phyloP scores from a whole-genome alignment of 176 grass and related monocot species.

The Poa annua region DNA sequence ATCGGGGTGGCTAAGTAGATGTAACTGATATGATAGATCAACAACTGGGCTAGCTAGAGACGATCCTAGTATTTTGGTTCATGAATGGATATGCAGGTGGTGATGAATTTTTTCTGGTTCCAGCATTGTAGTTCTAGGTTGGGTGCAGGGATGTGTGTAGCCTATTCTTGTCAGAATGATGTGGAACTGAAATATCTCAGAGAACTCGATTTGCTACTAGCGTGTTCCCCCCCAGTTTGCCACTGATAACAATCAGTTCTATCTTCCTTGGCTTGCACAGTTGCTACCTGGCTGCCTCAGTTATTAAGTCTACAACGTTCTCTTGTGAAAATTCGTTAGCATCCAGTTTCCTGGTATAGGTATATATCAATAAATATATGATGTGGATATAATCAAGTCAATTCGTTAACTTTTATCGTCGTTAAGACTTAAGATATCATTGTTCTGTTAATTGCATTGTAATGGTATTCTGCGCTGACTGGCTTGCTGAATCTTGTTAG shows the following conservation, averaged over 20 bases:
- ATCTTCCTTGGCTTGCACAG: neutral
- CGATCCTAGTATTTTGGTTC: neutral
- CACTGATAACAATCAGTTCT: neutral
- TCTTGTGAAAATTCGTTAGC: neutral
- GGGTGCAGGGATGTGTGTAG: neutral
- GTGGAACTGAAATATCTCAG: neutral
- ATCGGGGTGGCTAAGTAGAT: neutral
- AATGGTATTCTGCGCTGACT: neutral
- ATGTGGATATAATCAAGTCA: neutral
- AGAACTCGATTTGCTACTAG: neutral
- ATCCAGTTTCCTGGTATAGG: conserved; percentile 5
- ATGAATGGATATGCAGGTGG: neutral
- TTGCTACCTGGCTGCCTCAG: neutral
- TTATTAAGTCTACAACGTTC: neutral
- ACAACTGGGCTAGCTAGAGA: neutral
- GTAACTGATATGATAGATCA: neutral
- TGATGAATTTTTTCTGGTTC: neutral
- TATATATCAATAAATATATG: neutral
- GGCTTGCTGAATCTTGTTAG: neutral
- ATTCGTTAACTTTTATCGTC: neutral
- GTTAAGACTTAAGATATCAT: neutral
- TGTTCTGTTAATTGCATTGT: neutral
- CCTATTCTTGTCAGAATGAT: neutral
- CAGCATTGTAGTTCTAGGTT: neutral
- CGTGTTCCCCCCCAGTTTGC: neutral